These are phyloP conservation scores for Aspergillus leporis DNA, from an alignment of 495 filamentous ascomycete species.

Conservation along the genomic window DNA sequence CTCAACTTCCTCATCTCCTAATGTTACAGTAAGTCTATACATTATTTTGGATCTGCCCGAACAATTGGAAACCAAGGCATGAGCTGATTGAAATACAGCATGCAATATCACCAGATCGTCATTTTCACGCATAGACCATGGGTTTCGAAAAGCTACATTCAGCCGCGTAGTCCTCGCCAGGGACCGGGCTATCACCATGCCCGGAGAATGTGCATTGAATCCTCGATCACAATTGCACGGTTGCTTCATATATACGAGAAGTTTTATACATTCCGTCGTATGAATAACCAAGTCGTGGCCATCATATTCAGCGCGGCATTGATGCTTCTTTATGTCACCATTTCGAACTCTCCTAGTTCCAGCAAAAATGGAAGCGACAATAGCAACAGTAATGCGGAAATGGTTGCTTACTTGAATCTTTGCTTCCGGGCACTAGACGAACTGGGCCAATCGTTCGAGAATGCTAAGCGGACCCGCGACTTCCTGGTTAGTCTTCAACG, in stretches of 20 bases:
- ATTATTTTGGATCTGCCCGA: neutral
- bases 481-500: constrained; percentile 47
- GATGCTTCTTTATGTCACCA: constrained; percentile 49
- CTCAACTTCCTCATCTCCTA: constrained; percentile 47
- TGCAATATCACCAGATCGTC: constrained; percentile 55
- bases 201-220: constrained; percentile 49
- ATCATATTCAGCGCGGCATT: constrained; percentile 53
- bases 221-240: constrained; percentile 44
- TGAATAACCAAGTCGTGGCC: constrained; percentile 52
- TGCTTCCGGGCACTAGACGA: constrained; percentile 51
- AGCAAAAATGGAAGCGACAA: constrained; percentile 26
- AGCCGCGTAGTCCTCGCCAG: constrained; percentile 44
- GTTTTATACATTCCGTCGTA: constrained; percentile 50
- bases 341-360: constrained; percentile 36
- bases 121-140: constrained; percentile 53
- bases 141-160: constrained; percentile 51
- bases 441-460: constrained; percentile 48
- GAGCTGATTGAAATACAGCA: constrained; percentile 29
- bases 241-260: constrained; percentile 51
- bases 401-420: constrained; percentile 48
- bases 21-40: constrained; percentile 44
- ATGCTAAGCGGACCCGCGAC: constrained; percentile 47
- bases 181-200: constrained; percentile 49
- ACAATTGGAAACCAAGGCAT: neutral
- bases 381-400: constrained; percentile 33